Conservation (phyloP, 495 filamentous ascomycete genomes). For the Extremus antarcticus region DNA sequence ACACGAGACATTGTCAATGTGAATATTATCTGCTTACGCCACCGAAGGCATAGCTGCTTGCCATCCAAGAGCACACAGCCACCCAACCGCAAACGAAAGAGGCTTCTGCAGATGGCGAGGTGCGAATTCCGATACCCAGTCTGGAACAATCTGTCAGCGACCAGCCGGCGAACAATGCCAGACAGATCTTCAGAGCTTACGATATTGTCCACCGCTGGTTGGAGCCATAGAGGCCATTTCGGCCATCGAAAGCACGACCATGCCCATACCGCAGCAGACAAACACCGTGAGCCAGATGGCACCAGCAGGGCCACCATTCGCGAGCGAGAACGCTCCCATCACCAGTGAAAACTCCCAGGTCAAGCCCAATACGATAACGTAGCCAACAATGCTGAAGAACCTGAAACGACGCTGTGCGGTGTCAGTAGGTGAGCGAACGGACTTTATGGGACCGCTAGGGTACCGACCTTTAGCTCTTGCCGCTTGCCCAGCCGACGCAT, state of each 20-base stretch:
- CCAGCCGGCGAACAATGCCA: no score
- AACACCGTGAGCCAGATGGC: constrained; percentile 5
- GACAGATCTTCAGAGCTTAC: no score
- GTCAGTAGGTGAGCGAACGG: neutral
- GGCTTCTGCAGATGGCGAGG: constrained; percentile 5
- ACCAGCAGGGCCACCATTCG: constrained; percentile 4
- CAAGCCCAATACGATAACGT: neutral
- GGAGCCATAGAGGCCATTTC: constrained; percentile 13
- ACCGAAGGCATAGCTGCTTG: constrained; percentile 24
- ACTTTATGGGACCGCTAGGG: constrained; percentile 8
- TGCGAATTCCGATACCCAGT: constrained; percentile 11
- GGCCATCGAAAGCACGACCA: constrained; percentile 6
- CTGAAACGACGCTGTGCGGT: neutral
- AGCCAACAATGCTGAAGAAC: neutral
- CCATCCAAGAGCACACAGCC: constrained; percentile 12
- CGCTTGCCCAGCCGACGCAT: constrained; percentile 7
- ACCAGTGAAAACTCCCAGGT: neutral
- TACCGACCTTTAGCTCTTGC: constrained; percentile 11
- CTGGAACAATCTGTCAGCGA: no score
- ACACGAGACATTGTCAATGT: no score
- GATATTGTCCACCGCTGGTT: constrained; percentile 5
- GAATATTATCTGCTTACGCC: constrained; percentile 11
- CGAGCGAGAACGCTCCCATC: neutral
- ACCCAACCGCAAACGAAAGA: constrained; percentile 14
- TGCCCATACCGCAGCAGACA: constrained; percentile 3